These are phyloP conservation scores for Bothriochloa decipiens DNA, from an alignment of 176 grass and related monocot species.

Conservation along the genomic window DNA sequence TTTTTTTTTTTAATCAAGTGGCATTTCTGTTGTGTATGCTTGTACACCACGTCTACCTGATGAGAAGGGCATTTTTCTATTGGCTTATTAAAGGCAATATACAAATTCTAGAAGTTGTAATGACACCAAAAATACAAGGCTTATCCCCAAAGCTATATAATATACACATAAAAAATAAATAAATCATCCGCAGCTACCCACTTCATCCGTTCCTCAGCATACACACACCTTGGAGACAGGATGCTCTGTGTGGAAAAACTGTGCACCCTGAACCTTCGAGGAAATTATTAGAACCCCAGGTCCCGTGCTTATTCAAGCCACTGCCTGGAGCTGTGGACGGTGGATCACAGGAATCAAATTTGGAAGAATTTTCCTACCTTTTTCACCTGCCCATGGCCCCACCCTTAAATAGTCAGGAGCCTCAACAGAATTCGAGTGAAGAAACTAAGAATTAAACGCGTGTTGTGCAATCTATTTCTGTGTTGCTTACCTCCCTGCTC, in stretches of 20 bases:
- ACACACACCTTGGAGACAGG: background rate
- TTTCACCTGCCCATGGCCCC: background rate
- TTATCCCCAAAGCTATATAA: background rate
- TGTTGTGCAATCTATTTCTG: background rate
- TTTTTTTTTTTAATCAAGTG: constrained; percentile 1
- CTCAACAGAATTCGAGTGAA: background rate
- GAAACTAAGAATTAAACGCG: background rate
- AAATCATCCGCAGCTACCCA: background rate
- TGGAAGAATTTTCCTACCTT: background rate
- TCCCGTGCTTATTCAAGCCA: background rate
- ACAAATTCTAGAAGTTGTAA: background rate
- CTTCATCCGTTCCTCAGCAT: background rate
- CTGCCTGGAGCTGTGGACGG: background rate
- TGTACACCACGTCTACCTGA: background rate
- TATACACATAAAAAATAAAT: background rate
- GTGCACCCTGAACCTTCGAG: background rate
- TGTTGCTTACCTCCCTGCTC: background rate
- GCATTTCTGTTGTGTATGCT: background rate
- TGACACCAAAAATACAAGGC: background rate
- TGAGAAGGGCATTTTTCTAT: background rate
- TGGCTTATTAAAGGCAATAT: background rate
- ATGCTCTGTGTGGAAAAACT: constrained; percentile 14
- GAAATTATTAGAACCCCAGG: background rate
- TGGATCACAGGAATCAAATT: background rate
- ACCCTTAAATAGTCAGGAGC: background rate